These are phyloP conservation scores for Colletotrichum destructivum DNA, from an alignment of 2,329 filamentous ascomycete genomes.

Conservation along the genomic window DNA sequence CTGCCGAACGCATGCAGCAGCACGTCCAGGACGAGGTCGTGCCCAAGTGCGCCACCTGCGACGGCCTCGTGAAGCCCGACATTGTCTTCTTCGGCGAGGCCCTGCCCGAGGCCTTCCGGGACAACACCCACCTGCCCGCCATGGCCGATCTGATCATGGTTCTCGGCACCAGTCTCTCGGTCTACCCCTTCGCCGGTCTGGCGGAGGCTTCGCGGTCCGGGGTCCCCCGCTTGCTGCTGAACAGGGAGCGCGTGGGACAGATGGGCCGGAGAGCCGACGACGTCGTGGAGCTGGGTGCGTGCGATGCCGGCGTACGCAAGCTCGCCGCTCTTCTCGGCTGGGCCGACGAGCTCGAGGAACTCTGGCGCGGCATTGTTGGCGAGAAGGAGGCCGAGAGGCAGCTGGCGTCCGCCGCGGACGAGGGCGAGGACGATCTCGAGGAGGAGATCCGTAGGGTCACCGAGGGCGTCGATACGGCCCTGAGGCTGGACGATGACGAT, in stretches of 20 bases:
- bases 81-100: slow-evolving; percentile 94
- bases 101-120: slow-evolving; percentile 60
- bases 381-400: slow-evolving; percentile 70
- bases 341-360: slow-evolving; percentile 82
- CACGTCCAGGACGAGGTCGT: slow-evolving; percentile 78
- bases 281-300: slow-evolving; percentile 86
- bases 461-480: slow-evolving; percentile 52
- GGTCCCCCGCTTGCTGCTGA: slow-evolving; percentile 87
- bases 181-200: slow-evolving; percentile 90
- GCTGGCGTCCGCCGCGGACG: slow-evolving; percentile 51
- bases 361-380: slow-evolving; percentile 81
- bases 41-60: slow-evolving; percentile 79
- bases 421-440: slow-evolving; percentile 54
- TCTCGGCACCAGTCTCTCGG: slow-evolving; percentile 89
- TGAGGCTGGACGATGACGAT: slow-evolving; percentile 50
- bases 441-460: slow-evolving; percentile 62
- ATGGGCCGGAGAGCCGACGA: slow-evolving; percentile 86
- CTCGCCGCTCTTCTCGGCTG: slow-evolving; percentile 88
- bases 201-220: slow-evolving; percentile 74
- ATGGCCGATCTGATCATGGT: slow-evolving; percentile 85
- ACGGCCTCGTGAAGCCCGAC: slow-evolving; percentile 90
- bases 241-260: slow-evolving; percentile 85
- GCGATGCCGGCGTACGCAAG: slow-evolving; percentile 84
- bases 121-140: slow-evolving; percentile 61
- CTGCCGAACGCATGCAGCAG: slow-evolving; percentile 80